Conservation (phyloP, 2,329 filamentous ascomycete genomes). For the Talaromyces amestolkiae region DNA sequence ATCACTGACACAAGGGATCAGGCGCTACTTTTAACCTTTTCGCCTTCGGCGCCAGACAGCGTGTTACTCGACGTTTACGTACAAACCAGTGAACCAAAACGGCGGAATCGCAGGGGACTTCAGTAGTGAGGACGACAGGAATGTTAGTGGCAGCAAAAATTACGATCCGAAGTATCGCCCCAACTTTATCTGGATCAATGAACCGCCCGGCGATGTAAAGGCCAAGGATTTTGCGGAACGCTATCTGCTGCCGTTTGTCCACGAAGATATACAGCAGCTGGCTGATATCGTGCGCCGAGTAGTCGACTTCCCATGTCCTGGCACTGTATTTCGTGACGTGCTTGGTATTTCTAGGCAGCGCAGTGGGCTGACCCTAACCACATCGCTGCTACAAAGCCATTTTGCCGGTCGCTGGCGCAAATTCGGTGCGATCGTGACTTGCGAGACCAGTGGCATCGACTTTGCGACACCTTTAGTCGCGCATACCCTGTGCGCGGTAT, state of each 20-base stretch:
- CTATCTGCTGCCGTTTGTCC: not conserved
- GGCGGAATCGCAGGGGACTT: conserved; percentile 13
- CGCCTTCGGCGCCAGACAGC: too few relatives aligned
- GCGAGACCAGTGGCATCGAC: conserved; percentile 58
- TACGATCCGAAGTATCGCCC: not conserved
- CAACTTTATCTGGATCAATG: not conserved
- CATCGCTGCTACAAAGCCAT: conserved; percentile 48
- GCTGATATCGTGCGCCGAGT: not conserved
- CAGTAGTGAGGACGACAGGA: not conserved
- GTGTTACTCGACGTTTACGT: conserved; percentile 57
- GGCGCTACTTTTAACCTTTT: too few relatives aligned
- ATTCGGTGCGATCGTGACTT: conserved; percentile 50
- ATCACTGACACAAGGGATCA: too few relatives aligned
- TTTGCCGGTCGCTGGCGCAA: conserved; percentile 52
- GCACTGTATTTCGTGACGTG: not conserved
- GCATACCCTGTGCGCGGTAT: conserved; percentile 52
- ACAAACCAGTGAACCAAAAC: conserved; percentile 39
- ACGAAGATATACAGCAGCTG: not conserved
- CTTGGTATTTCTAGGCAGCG: not conserved
- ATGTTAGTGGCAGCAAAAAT: not conserved
- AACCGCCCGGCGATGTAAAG: not conserved
- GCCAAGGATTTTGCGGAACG: not conserved
- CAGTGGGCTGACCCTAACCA: conserved; percentile 20
- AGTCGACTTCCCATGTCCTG: not conserved
- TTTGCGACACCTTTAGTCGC: conserved; percentile 54